Evolutionary conservation across 345 rosid species (phyloP), one percentile per base, ranked within the genome.

Genomic region (Hibiscus tridactylites): DNA sequence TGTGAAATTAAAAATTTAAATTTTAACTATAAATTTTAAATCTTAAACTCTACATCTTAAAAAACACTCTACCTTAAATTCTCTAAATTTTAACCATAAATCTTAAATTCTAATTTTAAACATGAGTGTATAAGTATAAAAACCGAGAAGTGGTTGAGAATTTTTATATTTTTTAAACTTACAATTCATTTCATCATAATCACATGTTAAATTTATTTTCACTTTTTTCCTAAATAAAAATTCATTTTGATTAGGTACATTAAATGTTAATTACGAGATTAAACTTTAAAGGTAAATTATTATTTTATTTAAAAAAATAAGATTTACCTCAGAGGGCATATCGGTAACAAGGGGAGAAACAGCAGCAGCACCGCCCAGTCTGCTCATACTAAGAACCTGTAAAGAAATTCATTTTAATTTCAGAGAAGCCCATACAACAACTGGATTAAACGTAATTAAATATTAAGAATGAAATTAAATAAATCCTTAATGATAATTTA

Each of bases 371-470:
- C 90, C 96, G 33, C 98, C 96, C 70, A 94, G 79, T 77, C 98
- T 87, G 78, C 98, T 94, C 97, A 91, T 83, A 85, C 98, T 91
- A 77, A 94, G 86, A 65, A 94, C 98, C 98, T 93, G 82, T 33
- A 70, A 66, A 66, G 15, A 3, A 58, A 50, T 53, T 76, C 79
- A 80, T 77, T 80, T 73, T 60, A 80, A 65, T 44, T 21, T 73
- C 79, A 73, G 75, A 70, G 26, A 19, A 17, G 61, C 21, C 78
- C 72, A 75, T 68, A 62, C 61, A 39, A 57, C 73, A 62, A 28
- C 44, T 47, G 26, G 60, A 47, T 72, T 21, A 54, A 68, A 7
- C n/a, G 16, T 29, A n/a, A 53, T 6, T 16, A 52, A 21, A 3
- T 11, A 17, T 6, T 56, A 58, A 57, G 10, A 21, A 57, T 9